These are phyloP conservation scores for Coemansia reversa DNA, from an alignment of 192 early-diverging fungal species.

Conservation along the genomic window DNA sequence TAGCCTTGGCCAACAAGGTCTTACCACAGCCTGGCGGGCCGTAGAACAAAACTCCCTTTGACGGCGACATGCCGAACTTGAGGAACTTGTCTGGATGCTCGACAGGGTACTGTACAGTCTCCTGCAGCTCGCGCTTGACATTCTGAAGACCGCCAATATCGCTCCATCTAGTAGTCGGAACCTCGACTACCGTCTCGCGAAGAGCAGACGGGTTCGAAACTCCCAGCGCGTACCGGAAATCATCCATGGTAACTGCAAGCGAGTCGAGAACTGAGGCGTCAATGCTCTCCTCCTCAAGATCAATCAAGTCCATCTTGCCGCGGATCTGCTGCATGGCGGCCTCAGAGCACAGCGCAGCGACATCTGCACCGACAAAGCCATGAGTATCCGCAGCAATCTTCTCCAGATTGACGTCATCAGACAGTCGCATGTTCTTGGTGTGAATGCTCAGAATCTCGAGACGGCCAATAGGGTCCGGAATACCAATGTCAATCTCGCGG, in stretches of 20 bases:
- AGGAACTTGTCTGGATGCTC: slow-evolving; percentile 99
- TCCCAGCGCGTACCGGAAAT: slow-evolving; percentile 94
- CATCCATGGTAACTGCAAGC: slow-evolving; percentile 95
- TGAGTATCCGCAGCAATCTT: slow-evolving; percentile 97
- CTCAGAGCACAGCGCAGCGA: slow-evolving; percentile 97
- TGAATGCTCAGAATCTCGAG: slow-evolving; percentile 99
- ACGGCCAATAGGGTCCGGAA: slow-evolving; percentile 96
- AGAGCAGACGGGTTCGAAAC: slow-evolving; percentile 97
- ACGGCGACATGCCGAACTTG: slow-evolving; percentile 93
- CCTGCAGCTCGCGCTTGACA: slow-evolving; percentile 97
- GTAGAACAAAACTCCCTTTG: slow-evolving; percentile 98
- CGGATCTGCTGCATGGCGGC: slow-evolving; percentile 99
- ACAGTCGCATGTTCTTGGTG: slow-evolving; percentile 99
- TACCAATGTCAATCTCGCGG: slow-evolving; percentile 98
- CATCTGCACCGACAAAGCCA: slow-evolving; percentile 95
- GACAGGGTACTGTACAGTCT: slow-evolving; percentile 98
- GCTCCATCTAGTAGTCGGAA: slow-evolving; percentile 91
- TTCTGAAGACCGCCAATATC: slow-evolving; percentile 97
- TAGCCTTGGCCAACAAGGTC: slow-evolving; percentile 97
- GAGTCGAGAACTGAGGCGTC: slow-evolving; percentile 95
- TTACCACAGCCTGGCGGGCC: slow-evolving; percentile 99
- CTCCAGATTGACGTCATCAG: slow-evolving; percentile 95
- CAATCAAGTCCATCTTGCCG: slow-evolving; percentile 99
- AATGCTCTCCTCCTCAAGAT: slow-evolving; percentile 97
- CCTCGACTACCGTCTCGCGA: slow-evolving; percentile 97